Percentiles rank a stretch among this genome's conserved stretches.
Evolutionary conservation across 2,329 filamentous ascomycete species (phyloP).

Genomic region (Cytospora leucostoma): DNA sequence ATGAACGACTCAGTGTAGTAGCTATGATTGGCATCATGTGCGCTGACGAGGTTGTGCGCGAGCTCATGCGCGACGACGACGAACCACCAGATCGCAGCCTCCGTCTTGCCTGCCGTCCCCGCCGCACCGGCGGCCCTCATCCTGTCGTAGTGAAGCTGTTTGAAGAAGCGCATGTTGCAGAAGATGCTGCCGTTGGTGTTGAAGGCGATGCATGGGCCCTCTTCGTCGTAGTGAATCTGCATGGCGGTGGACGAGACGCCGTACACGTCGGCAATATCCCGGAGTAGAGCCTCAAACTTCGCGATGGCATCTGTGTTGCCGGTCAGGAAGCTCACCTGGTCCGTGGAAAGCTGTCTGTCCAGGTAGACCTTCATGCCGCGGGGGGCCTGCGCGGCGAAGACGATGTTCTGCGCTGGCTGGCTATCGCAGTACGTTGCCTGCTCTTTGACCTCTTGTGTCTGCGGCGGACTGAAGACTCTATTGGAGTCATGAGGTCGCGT

Average conservation of each 20-base stretch:
- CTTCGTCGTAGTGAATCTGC: constrained; percentile 85
- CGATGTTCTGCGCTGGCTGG: constrained; percentile 71
- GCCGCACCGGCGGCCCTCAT: constrained; percentile 36
- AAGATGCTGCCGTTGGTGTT: constrained; percentile 86
- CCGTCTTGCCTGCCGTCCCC: constrained; percentile 48
- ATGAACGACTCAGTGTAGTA: constrained; percentile 85
- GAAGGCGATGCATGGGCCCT: constrained; percentile 85
- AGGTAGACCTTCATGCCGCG: constrained; percentile 76
- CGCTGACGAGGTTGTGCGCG: constrained; percentile 84
- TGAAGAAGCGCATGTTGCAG: constrained; percentile 88
- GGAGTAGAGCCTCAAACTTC: constrained; percentile 67
- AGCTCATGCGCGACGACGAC: constrained; percentile 94
- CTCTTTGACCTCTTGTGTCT: constrained; percentile 74
- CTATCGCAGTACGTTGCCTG: constrained; percentile 85
- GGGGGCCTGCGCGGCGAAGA: constrained; percentile 67
- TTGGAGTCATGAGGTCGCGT: constrained; percentile 76
- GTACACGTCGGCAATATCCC: constrained; percentile 73
- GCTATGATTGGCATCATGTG: constrained; percentile 77
- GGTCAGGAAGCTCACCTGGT: constrained; percentile 59
- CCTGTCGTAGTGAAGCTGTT: constrained; percentile 68
- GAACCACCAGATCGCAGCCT: constrained; percentile 87
- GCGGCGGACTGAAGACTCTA: constrained; percentile 70
- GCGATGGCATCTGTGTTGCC: constrained; percentile 64
- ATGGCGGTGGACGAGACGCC: constrained; percentile 66
- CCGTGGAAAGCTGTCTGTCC: constrained; percentile 52